Evolutionary conservation across 139 green algal species (phyloP).

Genomic region (Eudorina sp.): DNA sequence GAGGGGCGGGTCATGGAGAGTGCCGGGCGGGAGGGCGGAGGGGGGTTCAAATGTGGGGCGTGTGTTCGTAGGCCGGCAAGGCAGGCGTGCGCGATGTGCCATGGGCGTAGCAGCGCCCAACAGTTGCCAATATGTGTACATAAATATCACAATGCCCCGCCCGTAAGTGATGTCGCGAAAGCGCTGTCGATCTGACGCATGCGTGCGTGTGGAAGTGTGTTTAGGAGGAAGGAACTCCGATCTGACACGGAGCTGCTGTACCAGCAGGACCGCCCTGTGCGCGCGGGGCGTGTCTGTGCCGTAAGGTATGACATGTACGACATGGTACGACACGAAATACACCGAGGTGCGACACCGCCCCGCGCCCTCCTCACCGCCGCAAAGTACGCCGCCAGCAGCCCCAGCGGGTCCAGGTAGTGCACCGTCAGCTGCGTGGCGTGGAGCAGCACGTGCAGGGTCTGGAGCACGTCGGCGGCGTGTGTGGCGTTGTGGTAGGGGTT

Average conservation of each 20-base stretch:
- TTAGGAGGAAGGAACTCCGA: not conserved
- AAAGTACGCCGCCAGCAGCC: constrained; percentile 25
- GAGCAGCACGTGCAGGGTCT: constrained; percentile 63
- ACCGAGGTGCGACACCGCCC: too few relatives aligned
- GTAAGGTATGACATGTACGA: too few relatives aligned
- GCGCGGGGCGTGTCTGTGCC: too few relatives aligned
- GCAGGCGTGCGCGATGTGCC: too few relatives aligned
- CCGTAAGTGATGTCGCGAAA: not conserved
- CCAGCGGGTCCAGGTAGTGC: constrained; percentile 23
- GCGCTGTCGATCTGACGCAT: too few relatives aligned
- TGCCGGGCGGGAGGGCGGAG: not conserved
- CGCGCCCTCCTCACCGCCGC: constrained; percentile 42
- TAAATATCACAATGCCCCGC: not conserved
- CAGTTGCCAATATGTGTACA: not conserved
- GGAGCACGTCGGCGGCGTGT: constrained; percentile 69
- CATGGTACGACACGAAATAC: too few relatives aligned
- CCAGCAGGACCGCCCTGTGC: too few relatives aligned
- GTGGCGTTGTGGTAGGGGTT: constrained; percentile 69
- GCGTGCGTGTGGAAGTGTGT: not conserved
- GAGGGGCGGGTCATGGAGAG: not conserved
- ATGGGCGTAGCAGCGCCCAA: too few relatives aligned
- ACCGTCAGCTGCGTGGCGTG: not conserved
- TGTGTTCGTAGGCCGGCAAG: too few relatives aligned
- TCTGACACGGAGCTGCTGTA: too few relatives aligned
- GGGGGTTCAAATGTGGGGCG: not conserved